Base-by-base conservation (phyloP, 176 grass and related monocot genomes). In the Melocanna baccifera region DNA sequence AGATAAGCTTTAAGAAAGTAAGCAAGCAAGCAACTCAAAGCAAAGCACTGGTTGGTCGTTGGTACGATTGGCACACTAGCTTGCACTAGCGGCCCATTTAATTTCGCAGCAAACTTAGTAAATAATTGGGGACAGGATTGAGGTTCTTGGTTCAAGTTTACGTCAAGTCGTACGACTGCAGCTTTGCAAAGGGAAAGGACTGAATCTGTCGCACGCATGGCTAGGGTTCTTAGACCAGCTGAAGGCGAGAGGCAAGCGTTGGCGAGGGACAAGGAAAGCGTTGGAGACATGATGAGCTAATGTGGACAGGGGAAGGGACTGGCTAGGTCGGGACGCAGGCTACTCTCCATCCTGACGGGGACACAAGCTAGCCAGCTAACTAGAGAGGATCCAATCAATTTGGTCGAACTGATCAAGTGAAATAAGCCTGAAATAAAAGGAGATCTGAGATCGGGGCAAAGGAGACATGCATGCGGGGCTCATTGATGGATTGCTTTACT, bases 141-240 rank as follows among this genome's bases (percentile, higher is more conserved):
- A 68, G 72, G 15, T 76, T 34, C 58, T 77, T 85, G 83, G 73
- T 69, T 58, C 73, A 30, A 67, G 82, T 28, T 12, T 20, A 30
- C 82, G 72, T 84, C 82, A 68, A 10, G 25, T 69, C 42, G 30
- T 75, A 65, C 71, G 59, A 41, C 18, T 14, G 71, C 29, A 76
- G 23, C 45, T 76, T 84, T 75, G 43, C 70, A 64, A 52, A 37
- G 20, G 58, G 22, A 25, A 46, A 75, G 39, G 59, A 39, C 29
- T 63, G 53, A 41, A 77, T 58, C 48, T 30, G 83, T 67, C 32
- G 61, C 71, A 40, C 37, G 43, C 77, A 66, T 62, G 40, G 61
- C 42, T 79, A 61, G 42, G 40, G 32, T 67, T 76, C 61, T 41
- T 30, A 47, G 47, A 55, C 46, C 14, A 32, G 28, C 41, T 15